Evolutionary conservation across 176 grass and related monocot genomes (phyloP), one percentile per base, ranked within the genome.

Genomic region (Lolium perenne): DNA sequence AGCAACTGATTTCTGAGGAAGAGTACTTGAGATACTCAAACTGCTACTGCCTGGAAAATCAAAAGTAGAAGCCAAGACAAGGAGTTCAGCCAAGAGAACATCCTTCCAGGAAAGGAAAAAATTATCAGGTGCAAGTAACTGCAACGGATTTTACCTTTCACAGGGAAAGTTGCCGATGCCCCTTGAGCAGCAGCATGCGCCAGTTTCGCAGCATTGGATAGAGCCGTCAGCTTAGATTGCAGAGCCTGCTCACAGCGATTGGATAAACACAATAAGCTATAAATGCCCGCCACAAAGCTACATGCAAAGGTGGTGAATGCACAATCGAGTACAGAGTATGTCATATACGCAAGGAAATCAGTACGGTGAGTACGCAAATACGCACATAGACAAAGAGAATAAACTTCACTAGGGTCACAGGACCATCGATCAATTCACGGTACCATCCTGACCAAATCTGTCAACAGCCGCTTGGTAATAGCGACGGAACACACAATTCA

Each of bases 21-120:
- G 75, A 70, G 38, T 46, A 83, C 62, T 86, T 59, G 88, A 50
- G 14, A 73, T 6, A 82, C 74, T 85, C 64, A 88, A 84, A 54
- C 76, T 77, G 87, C 50, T 90, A 82, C 72, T 74, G 16, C 85
- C 92, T 99, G 82, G 68, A 17, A 89, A 89, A 74, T 41, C 50
- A 81, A 59, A 85, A 59, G 57, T 78, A 61, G 82, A 17, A 80
- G 51, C 43, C 20, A 76, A 55, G 1, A 10, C 78, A 86, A 17
- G 40, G 60, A 45, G 71, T 59, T 73, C 43, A 86, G 78, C 80
- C 67, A 82, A 71, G 41, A 88, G 41, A 38, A 14, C 14, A 61
- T 40, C 38, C 47, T 46, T 81, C 12, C 41, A 82, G 48, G 3
- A 38, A 80, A 62, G 12, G 47, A 88, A 83, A 74, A 16, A 85